Evolutionary conservation across 1,139 yeast species (phyloP), one percentile per base, ranked within the genome.

Genomic region (Candida tropicalis): DNA sequence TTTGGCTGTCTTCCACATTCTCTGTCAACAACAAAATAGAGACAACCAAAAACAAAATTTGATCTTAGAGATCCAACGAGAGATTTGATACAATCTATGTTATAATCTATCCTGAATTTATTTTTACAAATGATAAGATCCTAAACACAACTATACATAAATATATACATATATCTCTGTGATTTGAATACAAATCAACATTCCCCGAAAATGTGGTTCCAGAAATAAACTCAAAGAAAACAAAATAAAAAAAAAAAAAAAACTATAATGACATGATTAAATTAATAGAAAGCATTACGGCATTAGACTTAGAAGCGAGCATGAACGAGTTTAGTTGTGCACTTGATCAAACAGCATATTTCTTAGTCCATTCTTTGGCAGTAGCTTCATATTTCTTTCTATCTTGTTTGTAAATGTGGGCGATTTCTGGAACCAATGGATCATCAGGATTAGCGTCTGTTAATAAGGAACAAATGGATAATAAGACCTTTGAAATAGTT

Each of bases 391-490:
- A 93, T 70, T 91, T 88, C 47, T 90, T 77, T 66, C 96, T 81
- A 73, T 93, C 98, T 55, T 90, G 89, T 77, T 91, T 91, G 77
- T 93, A 95, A 55, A 90, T 82, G 65, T 93, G 96, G 48, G 99
- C 99, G 59, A 93, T 93, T 71, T 93, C 99, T 22, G 98, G 98
- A 39, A 93, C 99, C 65, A 95, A 82, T 48, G 99, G 99, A 75
- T 93, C 99, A 67, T 93, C 99, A 25, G 99, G 99, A 63, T 93
- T 93, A 43, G 99, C 98, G 67, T 93, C 98, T 35, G 98, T 93
- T 63, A 88, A 79, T 69, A 89, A 76, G 22, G 96, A 89, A 65
- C 96, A 88, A 62, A 89, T 88, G 41, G 96, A 87, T 58, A 89
- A 77, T 58, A 89, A 78, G 40, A 89, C 95, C 73, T 89, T 89